Conservation (phyloP, 2,329 filamentous ascomycete genomes). For the Colletotrichum gigasporum region DNA sequence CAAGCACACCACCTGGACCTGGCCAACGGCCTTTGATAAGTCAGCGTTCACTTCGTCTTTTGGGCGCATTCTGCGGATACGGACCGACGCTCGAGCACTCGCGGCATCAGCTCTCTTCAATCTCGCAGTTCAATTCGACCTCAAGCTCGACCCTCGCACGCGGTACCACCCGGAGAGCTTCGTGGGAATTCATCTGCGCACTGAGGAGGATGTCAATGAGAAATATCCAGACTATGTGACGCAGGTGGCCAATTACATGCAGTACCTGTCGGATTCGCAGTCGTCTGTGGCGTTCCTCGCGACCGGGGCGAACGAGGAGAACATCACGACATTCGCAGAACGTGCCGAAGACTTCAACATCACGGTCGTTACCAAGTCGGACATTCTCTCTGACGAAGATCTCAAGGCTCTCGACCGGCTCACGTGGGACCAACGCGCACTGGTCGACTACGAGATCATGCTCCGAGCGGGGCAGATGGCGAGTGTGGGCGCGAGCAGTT, state of each 20-base stretch:
- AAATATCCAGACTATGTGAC: slow-evolving; percentile 42
- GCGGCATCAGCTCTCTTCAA: slow-evolving; percentile 46
- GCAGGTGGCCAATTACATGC: slow-evolving; percentile 44
- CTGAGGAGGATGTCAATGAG: slow-evolving; percentile 41
- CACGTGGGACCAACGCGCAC: slow-evolving; percentile 57
- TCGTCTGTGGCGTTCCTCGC: slow-evolving; percentile 52
- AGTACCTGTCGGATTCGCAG: slow-evolving; percentile 38
- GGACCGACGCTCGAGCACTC: slow-evolving; percentile 43
- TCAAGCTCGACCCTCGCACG: slow-evolving; percentile 38
- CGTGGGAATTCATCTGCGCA: slow-evolving; percentile 47
- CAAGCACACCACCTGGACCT: slow-evolving; percentile 39
- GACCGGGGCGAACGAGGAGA: slow-evolving; percentile 46
- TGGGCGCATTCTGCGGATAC: slow-evolving; percentile 49
- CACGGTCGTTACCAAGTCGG: slow-evolving; percentile 51
- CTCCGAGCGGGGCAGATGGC: slow-evolving; percentile 52
- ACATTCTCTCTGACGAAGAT: slow-evolving; percentile 51
- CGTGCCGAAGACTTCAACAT: slow-evolving; percentile 48
- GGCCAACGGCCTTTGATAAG: slow-evolving; percentile 42
- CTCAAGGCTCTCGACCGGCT: slow-evolving; percentile 44
- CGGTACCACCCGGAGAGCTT: slow-evolving; percentile 38
- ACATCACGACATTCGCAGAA: slow-evolving; percentile 46
- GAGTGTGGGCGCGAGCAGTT: slow-evolving; percentile 54
- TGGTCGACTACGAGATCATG: slow-evolving; percentile 62
- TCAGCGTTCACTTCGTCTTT: slow-evolving; percentile 44
- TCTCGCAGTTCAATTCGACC: slow-evolving; percentile 38